Evolutionary conservation across 2,329 filamentous ascomycete genomes (phyloP), one percentile per base, ranked within the genome.

Genomic region (Tolypocladium tropicale): DNA sequence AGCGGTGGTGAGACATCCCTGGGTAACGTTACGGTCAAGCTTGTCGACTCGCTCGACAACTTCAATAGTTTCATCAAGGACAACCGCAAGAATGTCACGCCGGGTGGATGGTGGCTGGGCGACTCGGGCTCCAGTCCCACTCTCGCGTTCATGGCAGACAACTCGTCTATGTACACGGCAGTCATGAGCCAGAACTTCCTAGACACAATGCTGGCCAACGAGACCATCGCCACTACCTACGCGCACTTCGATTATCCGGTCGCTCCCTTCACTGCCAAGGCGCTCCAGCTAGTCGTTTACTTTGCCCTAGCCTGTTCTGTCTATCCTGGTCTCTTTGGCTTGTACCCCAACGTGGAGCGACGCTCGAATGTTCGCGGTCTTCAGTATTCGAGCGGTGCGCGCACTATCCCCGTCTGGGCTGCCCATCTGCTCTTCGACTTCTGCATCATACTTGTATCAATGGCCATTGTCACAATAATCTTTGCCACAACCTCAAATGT

Each of bases 371-470:
- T 96, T 28, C 83, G 92, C 53, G 88, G 88, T 18, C 76, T 96
- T 32, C 87, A 96, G 69, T 96, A 95, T 71, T 95, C 89, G 54
- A 96, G 96, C 66, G 92, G 92, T 51, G 90, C 96, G 30, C 80
- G 89, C 16, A 86, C 89, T 0, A 75, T 89, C 7, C 89, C 91
- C 0, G 76, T 96, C 2, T 96, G 93, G 92, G 71, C 89, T 5
- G 89, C 92, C 1, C 95, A 96, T 66, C 76, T 88, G 1, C 65
- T 77, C 0, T 95, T 96, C 65, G 92, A 96, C 72, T 90, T 92
- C 60, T 67, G 81, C 48, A 84, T 95, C 56, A 85, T 90, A 1
- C 67, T 95, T 14, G 55, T 68, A 10, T 81, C 84, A 28, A 84
- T 85, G 23, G 83, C 84, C 9, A 64, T 95, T 11, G 78, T 82